A percentile compares a stretch with the other conserved stretches of the same genome.
Evolutionary conservation across 2,329 filamentous ascomycete genomes (phyloP).

Genomic region (Neophaeococcomyces aloes): DNA sequence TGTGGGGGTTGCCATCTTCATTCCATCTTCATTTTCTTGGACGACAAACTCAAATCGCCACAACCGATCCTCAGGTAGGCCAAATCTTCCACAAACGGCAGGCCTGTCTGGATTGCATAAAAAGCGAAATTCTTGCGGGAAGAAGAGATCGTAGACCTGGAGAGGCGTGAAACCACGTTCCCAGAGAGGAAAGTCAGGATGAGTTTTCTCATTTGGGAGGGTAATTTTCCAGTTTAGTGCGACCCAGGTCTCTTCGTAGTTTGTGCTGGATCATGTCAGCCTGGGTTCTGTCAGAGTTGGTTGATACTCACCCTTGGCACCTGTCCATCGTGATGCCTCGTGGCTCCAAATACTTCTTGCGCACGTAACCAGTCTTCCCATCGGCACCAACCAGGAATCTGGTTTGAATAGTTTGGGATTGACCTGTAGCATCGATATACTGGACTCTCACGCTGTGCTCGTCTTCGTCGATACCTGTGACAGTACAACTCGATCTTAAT

Average conservation of each 20-base stretch:
- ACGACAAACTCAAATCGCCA: constrained; percentile 31
- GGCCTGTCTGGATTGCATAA: constrained; percentile 22
- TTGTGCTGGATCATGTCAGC: constrained; percentile 13
- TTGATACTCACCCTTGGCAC: constrained; percentile 13
- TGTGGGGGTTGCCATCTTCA: constrained; percentile 21
- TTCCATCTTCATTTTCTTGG: constrained; percentile 23
- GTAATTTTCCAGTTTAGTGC: constrained; percentile 24
- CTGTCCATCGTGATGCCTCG: constrained; percentile 20
- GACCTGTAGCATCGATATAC: no score
- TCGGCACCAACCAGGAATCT: constrained; percentile 25
- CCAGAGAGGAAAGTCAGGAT: constrained; percentile 26
- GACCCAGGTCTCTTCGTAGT: constrained; percentile 25
- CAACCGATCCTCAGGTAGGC: constrained; percentile 21
- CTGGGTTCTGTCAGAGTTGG: background rate
- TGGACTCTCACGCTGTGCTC: no score
- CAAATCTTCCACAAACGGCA: constrained; percentile 25
- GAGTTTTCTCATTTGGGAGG: constrained; percentile 22
- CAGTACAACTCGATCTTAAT: constrained; percentile 12
- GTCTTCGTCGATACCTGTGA: no score
- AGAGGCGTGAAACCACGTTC: constrained; percentile 21
- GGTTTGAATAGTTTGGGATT: constrained; percentile 15
- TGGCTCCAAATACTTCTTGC: constrained; percentile 25
- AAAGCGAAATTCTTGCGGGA: constrained; percentile 24
- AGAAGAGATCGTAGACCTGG: constrained; percentile 25
- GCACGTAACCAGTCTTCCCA: constrained; percentile 26